Percentiles rank a stretch among this genome's conserved stretches.
phyloP scores from a whole-genome alignment of 257 asterid genomes.

The Penstemon newberryi region DNA sequence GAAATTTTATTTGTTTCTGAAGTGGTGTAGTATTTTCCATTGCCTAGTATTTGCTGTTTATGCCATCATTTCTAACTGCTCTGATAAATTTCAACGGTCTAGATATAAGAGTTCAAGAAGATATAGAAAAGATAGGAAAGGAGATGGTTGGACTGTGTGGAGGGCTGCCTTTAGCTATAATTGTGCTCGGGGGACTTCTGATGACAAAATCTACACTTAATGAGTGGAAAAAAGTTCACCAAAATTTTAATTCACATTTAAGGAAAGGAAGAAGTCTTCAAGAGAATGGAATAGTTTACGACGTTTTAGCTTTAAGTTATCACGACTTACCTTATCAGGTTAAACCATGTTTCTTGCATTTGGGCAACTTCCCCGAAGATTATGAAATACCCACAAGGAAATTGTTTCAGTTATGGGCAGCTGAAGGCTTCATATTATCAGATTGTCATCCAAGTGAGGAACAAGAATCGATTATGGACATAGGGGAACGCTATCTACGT shows the following conservation, averaged over 20 bases:
- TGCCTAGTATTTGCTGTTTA: no score
- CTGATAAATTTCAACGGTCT: no score
- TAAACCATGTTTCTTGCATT: conserved; percentile 54
- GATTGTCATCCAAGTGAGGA: conserved; percentile 32
- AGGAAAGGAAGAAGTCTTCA: conserved; percentile 34
- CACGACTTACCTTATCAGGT: conserved; percentile 54
- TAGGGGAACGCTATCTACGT: conserved; percentile 42
- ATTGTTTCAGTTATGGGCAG: conserved; percentile 58
- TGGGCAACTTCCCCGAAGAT: conserved; percentile 59
- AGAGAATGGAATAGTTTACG: conserved; percentile 47
- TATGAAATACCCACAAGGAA: conserved; percentile 48
- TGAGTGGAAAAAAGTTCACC: conserved; percentile 54
- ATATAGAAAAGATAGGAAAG: conserved; percentile 52
- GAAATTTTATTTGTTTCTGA: no score
- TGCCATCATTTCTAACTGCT: no score
- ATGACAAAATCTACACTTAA: conserved; percentile 39
- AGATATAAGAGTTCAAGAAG: conserved; percentile 33
- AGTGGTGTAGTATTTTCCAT: no score
- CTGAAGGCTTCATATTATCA: conserved; percentile 51
- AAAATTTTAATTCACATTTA: conserved; percentile 41
- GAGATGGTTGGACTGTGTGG: conserved; percentile 57
- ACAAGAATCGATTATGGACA: conserved; percentile 41
- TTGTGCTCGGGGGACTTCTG: conserved; percentile 60
- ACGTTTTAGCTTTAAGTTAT: conserved; percentile 53
- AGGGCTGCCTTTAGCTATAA: conserved; percentile 60